A percentile compares a stretch with the other conserved stretches of the same genome.
These are phyloP conservation scores for Nakazawaea laoshanensis DNA, from an alignment of 805 yeast genomes.

Conservation along the genomic window DNA sequence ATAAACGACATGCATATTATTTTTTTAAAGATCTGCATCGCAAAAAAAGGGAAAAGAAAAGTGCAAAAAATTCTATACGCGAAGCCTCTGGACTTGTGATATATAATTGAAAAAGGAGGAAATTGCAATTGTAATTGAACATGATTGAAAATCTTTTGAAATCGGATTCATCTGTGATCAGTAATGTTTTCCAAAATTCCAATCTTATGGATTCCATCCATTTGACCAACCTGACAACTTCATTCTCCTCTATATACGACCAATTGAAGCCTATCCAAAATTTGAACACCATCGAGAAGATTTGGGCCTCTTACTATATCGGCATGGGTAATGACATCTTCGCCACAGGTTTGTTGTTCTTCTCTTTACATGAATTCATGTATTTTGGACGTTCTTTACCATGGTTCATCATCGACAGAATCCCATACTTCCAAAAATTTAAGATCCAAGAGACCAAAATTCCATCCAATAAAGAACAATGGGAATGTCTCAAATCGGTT, in stretches of 20 bases:
- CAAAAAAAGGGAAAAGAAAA: no score
- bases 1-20: no score
- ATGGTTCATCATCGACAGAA: slow-evolving; percentile 80
- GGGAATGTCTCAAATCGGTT: slow-evolving; percentile 86
- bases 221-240: background rate
- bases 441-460: slow-evolving; percentile 84
- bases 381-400: slow-evolving; percentile 92
- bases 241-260: slow-evolving; percentile 17
- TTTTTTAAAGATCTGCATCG: no score
- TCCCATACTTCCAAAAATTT: slow-evolving; percentile 78
- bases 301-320: slow-evolving; percentile 87
- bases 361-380: slow-evolving; percentile 75
- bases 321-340: slow-evolving; percentile 81
- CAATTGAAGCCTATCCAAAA: slow-evolving; percentile 18
- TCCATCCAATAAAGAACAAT: slow-evolving; percentile 77
- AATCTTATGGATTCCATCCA: slow-evolving; percentile 1
- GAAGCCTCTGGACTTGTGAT: no score
- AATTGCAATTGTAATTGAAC: no score
- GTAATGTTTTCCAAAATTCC: slow-evolving; percentile 7
- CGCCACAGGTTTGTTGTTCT: slow-evolving; percentile 86
- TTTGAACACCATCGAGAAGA: slow-evolving; percentile 48
- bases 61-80: no score
- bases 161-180: no score
- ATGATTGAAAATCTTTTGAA: no score
- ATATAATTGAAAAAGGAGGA: no score